Conservation (phyloP, 306 rosid genomes). For the Sechiopsis laciniata region DNA sequence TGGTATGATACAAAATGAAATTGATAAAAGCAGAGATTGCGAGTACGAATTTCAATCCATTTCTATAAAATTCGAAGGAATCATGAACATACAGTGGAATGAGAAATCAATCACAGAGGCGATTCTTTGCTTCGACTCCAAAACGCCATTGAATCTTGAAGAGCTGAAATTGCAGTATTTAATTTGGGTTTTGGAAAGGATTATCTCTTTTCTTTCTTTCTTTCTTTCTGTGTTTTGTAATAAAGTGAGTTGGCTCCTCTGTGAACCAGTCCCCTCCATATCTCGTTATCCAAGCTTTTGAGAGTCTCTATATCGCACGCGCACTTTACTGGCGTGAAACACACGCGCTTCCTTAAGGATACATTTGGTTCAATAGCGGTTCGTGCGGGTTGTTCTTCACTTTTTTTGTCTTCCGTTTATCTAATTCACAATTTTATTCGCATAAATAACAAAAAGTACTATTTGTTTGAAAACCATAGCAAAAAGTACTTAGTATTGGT, state of each 20-base stretch:
- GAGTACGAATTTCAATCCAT: neutral
- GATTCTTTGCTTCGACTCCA: neutral
- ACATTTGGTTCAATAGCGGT: too few species aligned
- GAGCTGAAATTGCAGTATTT: neutral
- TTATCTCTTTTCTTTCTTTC: neutral
- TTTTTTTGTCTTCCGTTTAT: too few species aligned
- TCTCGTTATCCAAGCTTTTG: constrained; percentile 8
- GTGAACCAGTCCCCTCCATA: constrained; percentile 10
- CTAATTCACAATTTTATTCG: too few species aligned
- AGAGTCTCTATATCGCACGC: neutral
- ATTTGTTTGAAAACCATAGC: too few species aligned
- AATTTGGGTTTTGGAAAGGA: neutral
- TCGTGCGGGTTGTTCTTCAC: too few species aligned
- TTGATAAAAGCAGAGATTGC: neutral
- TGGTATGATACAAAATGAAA: neutral
- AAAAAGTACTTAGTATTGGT: too few species aligned
- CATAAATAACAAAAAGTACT: too few species aligned
- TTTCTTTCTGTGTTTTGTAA: neutral
- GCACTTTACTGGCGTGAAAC: neutral
- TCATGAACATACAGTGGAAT: constrained; percentile 7
- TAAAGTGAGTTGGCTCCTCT: constrained; percentile 13
- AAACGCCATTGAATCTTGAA: neutral
- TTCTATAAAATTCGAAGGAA: neutral
- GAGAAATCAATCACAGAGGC: neutral
- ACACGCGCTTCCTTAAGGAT: constrained; percentile 11